phyloP scores from a whole-genome alignment of 371 early-diverging fungal species.

The Paramicrosporidium saccamoebae region DNA sequence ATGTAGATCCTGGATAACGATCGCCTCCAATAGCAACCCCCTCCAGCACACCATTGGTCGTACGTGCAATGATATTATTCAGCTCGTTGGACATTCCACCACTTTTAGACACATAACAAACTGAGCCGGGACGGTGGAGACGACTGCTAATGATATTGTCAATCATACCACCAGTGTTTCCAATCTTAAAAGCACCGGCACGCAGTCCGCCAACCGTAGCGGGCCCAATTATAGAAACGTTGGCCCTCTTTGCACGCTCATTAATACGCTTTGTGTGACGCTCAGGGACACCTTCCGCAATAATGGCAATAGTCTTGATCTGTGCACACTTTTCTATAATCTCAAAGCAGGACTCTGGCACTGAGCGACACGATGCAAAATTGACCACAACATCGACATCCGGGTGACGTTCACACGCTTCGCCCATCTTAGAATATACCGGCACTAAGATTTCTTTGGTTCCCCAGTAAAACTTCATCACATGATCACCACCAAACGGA shows the following conservation, averaged over 20 bases:
- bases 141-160: conserved; percentile 89
- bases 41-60: conserved; percentile 88
- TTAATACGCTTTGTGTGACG: conserved; percentile 66
- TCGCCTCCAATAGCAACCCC: conserved; percentile 95
- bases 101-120: conserved; percentile 85
- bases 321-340: conserved; percentile 25
- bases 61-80: conserved; percentile 82
- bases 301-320: conserved; percentile 75
- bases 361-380: conserved; percentile 86
- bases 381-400: conserved; percentile 80
- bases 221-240: conserved; percentile 74
- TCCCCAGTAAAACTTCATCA: conserved; percentile 96
- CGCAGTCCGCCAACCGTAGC: conserved; percentile 96
- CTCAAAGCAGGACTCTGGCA: conserved; percentile 61
- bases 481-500: conserved; percentile 87
- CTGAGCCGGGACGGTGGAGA: conserved; percentile 77
- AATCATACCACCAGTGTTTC: conserved; percentile 98
- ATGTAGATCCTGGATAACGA: conserved; percentile 90
- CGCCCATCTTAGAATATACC: conserved; percentile 54
- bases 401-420: conserved; percentile 48
- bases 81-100: conserved; percentile 97
- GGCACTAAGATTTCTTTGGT: conserved; percentile 79
- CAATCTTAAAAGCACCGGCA: conserved; percentile 96
- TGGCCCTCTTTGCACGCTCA: conserved; percentile 34
- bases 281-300: conserved; percentile 95